A percentile compares a stretch with the other conserved stretches of the same genome.
Conservation (phyloP, 192 early-diverging fungal genomes). For the Powellomyces hirtus region DNA sequence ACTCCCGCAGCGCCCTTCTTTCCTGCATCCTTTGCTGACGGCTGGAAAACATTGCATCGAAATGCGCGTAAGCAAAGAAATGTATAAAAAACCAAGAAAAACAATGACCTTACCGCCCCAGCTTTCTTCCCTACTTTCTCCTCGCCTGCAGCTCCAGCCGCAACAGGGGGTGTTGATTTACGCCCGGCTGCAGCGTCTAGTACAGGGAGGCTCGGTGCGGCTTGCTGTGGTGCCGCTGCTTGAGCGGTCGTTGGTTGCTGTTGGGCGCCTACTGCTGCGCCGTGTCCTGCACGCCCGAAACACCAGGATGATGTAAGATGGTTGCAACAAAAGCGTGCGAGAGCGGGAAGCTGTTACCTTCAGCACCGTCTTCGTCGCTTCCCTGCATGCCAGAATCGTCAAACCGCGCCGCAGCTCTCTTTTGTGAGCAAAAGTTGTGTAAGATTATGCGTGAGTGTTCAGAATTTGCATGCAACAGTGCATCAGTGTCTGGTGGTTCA, state of each 20-base stretch:
- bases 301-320: too few species aligned
- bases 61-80: not conserved
- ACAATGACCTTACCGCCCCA: too few species aligned
- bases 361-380: too few species aligned
- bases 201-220: not conserved
- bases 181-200: not conserved
- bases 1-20: conserved; percentile 11
- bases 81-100: too few species aligned
- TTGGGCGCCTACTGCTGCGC: not conserved
- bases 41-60: not conserved
- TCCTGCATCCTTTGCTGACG: not conserved
- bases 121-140: not conserved
- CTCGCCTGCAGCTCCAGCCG: not conserved
- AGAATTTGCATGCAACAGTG: too few species aligned
- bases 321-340: too few species aligned
- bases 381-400: too few species aligned
- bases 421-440: too few species aligned
- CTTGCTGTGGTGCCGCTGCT: not conserved
- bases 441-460: too few species aligned
- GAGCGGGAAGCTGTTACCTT: too few species aligned
- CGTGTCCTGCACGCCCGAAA: not conserved
- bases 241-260: conserved; percentile 3
- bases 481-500: too few species aligned
- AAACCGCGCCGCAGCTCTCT: conserved; percentile 8
- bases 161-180: conserved; percentile 17